Conservation (phyloP, 768 basidiomycete species). For the Leccinum pellstonianum region DNA sequence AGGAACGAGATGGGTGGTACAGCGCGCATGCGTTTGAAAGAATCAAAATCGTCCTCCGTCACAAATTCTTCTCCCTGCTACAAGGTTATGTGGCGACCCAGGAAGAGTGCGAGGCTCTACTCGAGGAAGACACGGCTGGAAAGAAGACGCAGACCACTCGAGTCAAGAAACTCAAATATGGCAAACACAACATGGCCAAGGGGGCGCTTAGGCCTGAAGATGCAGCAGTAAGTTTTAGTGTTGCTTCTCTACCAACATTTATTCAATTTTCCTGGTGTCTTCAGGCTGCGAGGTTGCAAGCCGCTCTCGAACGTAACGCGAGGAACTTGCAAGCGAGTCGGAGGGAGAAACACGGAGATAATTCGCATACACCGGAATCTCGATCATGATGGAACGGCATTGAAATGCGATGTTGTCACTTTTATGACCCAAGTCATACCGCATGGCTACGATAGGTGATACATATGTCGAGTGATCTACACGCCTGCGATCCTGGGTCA, state of each 20-base stretch:
- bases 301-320: constrained; percentile 52
- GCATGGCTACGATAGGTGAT: constrained; percentile 23
- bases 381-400: constrained; percentile 4
- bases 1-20: constrained; percentile 93
- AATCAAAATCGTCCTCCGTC: constrained; percentile 80
- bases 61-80: constrained; percentile 80
- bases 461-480: constrained; percentile 20
- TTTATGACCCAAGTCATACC: constrained; percentile 17
- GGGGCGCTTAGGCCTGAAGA: constrained; percentile 80
- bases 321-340: constrained; percentile 30
- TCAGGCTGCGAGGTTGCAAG: constrained; percentile 69
- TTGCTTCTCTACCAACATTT: background rate
- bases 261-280: background rate
- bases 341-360: constrained; percentile 23
- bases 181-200: constrained; percentile 89
- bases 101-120: constrained; percentile 68
- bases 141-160: constrained; percentile 39
- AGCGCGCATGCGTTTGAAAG: constrained; percentile 70
- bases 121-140: constrained; percentile 36
- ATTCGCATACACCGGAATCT: constrained; percentile 22
- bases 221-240: constrained; percentile 57
- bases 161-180: constrained; percentile 54
- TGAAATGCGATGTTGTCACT: constrained; percentile 7
- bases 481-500: constrained; percentile 1
- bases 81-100: constrained; percentile 71